Evolutionary conservation across 768 basidiomycete genomes (phyloP), one percentile per base, ranked within the genome.

Genomic region (Piloderma croceum): DNA sequence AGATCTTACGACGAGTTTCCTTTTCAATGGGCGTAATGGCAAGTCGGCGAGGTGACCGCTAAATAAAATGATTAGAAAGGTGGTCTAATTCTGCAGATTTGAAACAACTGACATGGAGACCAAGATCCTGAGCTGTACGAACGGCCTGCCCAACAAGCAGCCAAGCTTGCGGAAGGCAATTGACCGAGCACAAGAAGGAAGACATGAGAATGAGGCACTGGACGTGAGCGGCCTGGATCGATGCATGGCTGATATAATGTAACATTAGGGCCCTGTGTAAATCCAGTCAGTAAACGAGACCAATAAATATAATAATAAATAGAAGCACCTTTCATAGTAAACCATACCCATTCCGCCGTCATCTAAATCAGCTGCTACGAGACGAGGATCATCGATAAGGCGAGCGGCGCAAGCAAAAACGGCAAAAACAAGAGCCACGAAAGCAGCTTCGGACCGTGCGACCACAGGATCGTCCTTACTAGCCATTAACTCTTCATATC

Each of bases 121-220:
- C 91, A 31, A 93, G 70, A 65, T 94, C 91, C 60, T 93, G 91
- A 3, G 86, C 90, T 44, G 80, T 80, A 44, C 91, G 79, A 34
- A 94, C 79, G 18, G 88, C 91, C 59, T 93, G 91, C 31, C 91
- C 91, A 40, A 91, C 77, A 42, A 92, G 72, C 47, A 93, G 77
- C 91, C 91, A 94, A 22, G 90, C 89, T 63, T 92, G 91, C 3
- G 91, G 91, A 38, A 94, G 76, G 56, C 90, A 91, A 55, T 94
- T 94, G 51, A 93, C 74, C 39, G 90, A 90, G 57, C 90, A 92
- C 44, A 94, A 69, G 67, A 91, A 93, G 2, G 90, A 84, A 38
- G 90, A 83, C 74, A 92, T 76, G 41, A 94, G 71, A 46, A 89
- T 77, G 58, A 92, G 83, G 61, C 86, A 86, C 67, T 93, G 91